phyloP scores from a whole-genome alignment of 805 yeast species.

The Lipomyces anomalus region DNA sequence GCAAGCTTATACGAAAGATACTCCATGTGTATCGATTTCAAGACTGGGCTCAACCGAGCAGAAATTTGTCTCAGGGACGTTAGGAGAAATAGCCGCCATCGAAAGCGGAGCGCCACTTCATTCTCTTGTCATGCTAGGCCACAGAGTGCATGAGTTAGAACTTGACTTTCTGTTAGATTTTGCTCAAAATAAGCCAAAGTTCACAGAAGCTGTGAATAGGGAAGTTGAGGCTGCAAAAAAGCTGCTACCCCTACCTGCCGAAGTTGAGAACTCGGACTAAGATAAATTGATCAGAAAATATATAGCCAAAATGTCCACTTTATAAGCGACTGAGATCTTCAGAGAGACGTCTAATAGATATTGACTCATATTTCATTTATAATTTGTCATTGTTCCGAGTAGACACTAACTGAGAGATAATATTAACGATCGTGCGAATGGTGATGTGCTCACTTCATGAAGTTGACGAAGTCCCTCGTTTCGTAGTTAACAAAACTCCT shows the following conservation, averaged over 20 bases:
- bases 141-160: constrained; percentile 87
- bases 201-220: constrained; percentile 42
- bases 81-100: constrained; percentile 67
- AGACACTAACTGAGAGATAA: no score
- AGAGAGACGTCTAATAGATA: no score
- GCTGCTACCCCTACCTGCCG: constrained; percentile 1
- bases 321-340: not conserved
- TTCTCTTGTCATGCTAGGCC: constrained; percentile 85
- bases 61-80: constrained; percentile 75
- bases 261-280: constrained; percentile 7
- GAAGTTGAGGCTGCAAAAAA: constrained; percentile 29
- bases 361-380: no score
- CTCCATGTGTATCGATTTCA: constrained; percentile 92
- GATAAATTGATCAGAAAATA: constrained; percentile 1
- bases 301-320: not conserved
- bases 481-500: no score
- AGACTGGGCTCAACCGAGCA: constrained; percentile 86
- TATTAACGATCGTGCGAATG: no score
- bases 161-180: constrained; percentile 75
- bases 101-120: constrained; percentile 95
- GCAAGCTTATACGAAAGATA: constrained; percentile 72
- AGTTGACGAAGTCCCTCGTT: no score
- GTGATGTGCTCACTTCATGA: no score
- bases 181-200: constrained; percentile 54
- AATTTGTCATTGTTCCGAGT: no score